Conservation (phyloP, 768 basidiomycete species). For the Mrakia blollopis region DNA sequence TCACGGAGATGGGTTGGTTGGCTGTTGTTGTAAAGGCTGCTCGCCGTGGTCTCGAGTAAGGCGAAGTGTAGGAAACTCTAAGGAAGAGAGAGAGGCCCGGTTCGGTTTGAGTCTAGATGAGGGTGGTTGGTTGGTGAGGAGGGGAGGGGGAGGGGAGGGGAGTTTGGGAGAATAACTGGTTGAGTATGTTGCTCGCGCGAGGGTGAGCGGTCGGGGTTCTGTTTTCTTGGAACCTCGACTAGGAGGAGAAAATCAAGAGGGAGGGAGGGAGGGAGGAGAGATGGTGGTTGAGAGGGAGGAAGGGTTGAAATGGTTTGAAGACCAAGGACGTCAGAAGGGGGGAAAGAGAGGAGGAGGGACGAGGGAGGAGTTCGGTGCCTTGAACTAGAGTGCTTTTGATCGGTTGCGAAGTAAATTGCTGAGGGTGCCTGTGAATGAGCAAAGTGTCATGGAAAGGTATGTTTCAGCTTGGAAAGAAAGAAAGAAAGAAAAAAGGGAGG, state of each 20-base stretch:
- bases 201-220: not conserved
- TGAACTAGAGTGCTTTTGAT: not conserved
- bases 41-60: not conserved
- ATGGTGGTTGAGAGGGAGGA: not conserved
- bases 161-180: not conserved
- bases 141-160: not conserved
- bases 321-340: not conserved
- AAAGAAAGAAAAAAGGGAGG: too few species aligned
- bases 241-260: not conserved
- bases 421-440: too few species aligned
- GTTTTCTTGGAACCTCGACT: too few species aligned
- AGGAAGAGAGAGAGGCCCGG: too few species aligned
- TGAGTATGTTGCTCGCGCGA: not conserved
- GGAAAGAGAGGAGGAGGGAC: not conserved
- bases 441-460: too few species aligned
- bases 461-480: too few species aligned
- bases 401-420: too few species aligned
- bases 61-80: not conserved
- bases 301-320: not conserved
- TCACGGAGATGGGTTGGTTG: not conserved
- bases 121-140: not conserved
- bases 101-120: too few species aligned
- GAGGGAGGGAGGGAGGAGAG: not conserved
- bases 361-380: not conserved
- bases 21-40: not conserved